These are phyloP conservation scores for Calonectria crousiana DNA, from an alignment of 2,329 filamentous ascomycete genomes.

Conservation along the genomic window DNA sequence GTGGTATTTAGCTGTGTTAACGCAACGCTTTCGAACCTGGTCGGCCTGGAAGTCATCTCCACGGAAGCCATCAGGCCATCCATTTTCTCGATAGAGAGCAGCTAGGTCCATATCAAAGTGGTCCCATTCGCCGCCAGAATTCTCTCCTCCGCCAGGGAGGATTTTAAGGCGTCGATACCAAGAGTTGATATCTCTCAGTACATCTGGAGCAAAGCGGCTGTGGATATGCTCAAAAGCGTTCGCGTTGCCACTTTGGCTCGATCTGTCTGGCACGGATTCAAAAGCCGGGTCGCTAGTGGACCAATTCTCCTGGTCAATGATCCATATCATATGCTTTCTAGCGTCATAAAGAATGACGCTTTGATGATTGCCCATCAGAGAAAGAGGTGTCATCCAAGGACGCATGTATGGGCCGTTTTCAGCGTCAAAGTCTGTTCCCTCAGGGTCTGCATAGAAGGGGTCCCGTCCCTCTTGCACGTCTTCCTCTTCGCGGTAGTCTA, in stretches of 20 bases:
- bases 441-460: conserved; percentile 30
- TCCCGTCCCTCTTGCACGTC: conserved; percentile 22
- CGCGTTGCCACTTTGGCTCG: not conserved
- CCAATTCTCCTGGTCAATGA: not conserved
- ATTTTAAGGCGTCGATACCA: not conserved
- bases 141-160: not conserved
- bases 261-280: not conserved
- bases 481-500: conserved; percentile 32
- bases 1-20: not conserved
- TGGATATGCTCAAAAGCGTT: not conserved
- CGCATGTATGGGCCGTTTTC: conserved; percentile 31
- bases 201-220: not conserved
- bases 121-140: not conserved
- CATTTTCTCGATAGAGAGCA: not conserved
- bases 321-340: conserved; percentile 29
- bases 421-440: conserved; percentile 34
- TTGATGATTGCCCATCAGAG: conserved; percentile 39
- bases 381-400: conserved; percentile 42
- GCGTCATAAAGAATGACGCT: conserved; percentile 45
- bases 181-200: not conserved
- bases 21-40: not conserved
- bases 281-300: not conserved
- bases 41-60: not conserved
- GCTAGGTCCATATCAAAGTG: not conserved
- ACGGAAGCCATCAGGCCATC: not conserved